Evolutionary conservation across 73 alveolate genomes (phyloP), one percentile per base, ranked within the genome.

Genomic region (Breviolum minutum): DNA sequence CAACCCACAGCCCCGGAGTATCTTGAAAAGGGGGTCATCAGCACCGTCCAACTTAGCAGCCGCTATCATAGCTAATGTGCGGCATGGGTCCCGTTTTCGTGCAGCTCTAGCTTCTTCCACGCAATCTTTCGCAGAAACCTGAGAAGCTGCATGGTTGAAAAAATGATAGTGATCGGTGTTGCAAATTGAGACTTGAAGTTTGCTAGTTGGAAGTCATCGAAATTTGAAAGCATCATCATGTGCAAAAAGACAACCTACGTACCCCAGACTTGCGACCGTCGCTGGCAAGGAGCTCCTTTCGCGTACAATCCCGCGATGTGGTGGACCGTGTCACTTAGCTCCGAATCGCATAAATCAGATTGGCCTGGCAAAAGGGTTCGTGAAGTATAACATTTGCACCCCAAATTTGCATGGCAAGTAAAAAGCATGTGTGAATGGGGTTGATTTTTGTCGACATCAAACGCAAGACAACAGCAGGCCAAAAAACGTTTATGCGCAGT

Each of bases 81-180:
- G 48, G 84, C 95, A 87, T 3, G 40, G 63, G 32, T 87, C 95
- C 20, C 20, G n/a, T 29, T 62, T 68, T 27, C 60, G 24, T 2
- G 95, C 95, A 8, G 95, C 95, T 22, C 40, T 63, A 20, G 95
- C 95, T 19, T 87, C 70, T 48, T 87, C 84, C 32, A 87, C 95
- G n/a, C 74, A 66, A 22, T 87, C 84, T 68, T 54, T 14, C 6
- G 84, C 95, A 7, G 85, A 19, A 2, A 66, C 95, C 95, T 87
- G 0, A 68, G 88, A 14, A 17, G 24, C 2, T 22, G 24, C 17
- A 22, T 68, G 17, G 6, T 2, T 68, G 24, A 17, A 14, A 4
- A 17, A 22, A 22, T 14, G 24, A 68, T 2, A 68, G 0, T 22
- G 4, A 68, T 2, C 3, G 0, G 54, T 40, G 54, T 40, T 40